Evolutionary conservation across 768 basidiomycete genomes (phyloP).

Genomic region (Lanmaoa pseudosensibilis): DNA sequence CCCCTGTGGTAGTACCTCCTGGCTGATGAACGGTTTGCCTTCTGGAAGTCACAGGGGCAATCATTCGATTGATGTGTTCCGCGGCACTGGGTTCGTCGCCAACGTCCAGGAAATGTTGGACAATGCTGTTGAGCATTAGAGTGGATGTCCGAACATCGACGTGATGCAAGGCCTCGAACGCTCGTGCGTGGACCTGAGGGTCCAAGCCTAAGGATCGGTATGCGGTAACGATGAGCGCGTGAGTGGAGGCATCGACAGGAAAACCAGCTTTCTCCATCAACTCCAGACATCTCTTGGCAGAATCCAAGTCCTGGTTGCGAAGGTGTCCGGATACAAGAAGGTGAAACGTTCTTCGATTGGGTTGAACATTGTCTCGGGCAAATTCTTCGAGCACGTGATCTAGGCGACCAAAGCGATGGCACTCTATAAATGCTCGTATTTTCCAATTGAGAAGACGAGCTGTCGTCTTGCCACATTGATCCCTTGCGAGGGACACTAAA

Average conservation of each 20-base stretch:
- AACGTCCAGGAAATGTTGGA: constrained; percentile 58
- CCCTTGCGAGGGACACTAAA: constrained; percentile 48
- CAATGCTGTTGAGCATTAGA: constrained; percentile 67
- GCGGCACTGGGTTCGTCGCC: constrained; percentile 49
- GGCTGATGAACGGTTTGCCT: constrained; percentile 19
- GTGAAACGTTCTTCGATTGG: constrained; percentile 66
- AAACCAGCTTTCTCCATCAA: constrained; percentile 59
- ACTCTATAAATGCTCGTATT: constrained; percentile 58
- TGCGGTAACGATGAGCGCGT: constrained; percentile 55
- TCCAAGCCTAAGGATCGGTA: constrained; percentile 65
- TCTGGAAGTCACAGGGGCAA: constrained; percentile 36
- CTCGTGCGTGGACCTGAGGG: constrained; percentile 49
- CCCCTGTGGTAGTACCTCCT: constrained; percentile 30
- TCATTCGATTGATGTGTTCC: constrained; percentile 53
- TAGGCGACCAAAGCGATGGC: constrained; percentile 47
- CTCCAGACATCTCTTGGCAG: constrained; percentile 53
- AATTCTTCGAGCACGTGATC: constrained; percentile 52
- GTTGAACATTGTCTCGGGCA: constrained; percentile 41
- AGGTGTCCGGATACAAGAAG: constrained; percentile 66
- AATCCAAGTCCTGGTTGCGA: constrained; percentile 61
- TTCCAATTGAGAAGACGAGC: constrained; percentile 70
- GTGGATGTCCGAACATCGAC: constrained; percentile 45
- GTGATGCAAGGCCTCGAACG: constrained; percentile 46
- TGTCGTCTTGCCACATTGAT: constrained; percentile 50
- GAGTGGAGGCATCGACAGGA: constrained; percentile 54